Percentiles rank a stretch among this genome's conserved stretches.
These are phyloP conservation scores for Purpureocillium lavendulum DNA, from an alignment of 2,329 filamentous ascomycete genomes.

Conservation along the genomic window DNA sequence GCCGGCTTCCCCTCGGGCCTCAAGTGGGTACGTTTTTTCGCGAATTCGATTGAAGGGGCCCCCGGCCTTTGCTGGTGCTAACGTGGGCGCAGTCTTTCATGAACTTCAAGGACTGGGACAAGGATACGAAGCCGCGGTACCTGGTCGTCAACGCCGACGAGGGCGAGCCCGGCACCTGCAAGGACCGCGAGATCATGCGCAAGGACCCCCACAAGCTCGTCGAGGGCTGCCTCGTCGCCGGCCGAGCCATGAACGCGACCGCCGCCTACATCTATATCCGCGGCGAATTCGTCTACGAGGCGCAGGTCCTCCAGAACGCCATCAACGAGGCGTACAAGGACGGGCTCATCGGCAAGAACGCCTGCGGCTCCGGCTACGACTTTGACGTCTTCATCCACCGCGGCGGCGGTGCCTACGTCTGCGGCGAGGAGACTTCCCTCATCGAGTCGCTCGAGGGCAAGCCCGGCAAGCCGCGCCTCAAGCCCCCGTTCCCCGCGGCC, in stretches of 20 bases:
- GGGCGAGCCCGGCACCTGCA: constrained; percentile 97
- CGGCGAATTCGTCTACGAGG: constrained; percentile 96
- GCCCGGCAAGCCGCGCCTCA: constrained; percentile 94
- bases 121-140: constrained; percentile 92
- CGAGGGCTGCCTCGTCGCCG: constrained; percentile 92
- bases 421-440: constrained; percentile 94
- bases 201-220: constrained; percentile 99
- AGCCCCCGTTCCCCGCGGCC: constrained; percentile 95
- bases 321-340: constrained; percentile 97
- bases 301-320: constrained; percentile 82
- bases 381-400: constrained; percentile 97
- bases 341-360: constrained; percentile 95
- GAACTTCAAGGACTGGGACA: constrained; percentile 99
- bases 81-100: constrained; percentile 72
- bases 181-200: constrained; percentile 99
- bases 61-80: not conserved
- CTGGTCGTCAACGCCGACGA: constrained; percentile 98
- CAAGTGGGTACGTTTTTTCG: constrained; percentile 75
- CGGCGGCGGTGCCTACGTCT: constrained; percentile 95
- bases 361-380: constrained; percentile 92
- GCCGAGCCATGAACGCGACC: constrained; percentile 96
- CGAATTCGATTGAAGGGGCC: not conserved
- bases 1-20: constrained; percentile 96
- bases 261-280: constrained; percentile 99
- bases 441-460: constrained; percentile 99